Evolutionary conservation across 2,329 filamentous ascomycete species (phyloP).

Genomic region (Fusarium paranaense): DNA sequence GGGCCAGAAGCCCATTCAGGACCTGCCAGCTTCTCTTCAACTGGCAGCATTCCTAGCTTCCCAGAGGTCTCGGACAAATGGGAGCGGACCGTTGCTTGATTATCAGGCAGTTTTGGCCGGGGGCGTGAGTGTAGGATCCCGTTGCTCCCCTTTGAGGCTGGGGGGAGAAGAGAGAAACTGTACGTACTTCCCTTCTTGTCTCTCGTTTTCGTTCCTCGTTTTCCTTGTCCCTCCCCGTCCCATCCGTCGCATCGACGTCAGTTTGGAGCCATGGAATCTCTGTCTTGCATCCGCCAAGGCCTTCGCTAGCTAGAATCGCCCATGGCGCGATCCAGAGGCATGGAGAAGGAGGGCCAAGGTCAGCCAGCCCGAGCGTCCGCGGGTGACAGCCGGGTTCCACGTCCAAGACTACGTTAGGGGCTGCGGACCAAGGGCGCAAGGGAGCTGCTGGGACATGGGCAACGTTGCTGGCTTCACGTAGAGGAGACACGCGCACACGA

Average conservation of each 20-base stretch:
- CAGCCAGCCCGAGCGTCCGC: neutral
- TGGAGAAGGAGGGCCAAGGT: neutral
- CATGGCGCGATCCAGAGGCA: neutral
- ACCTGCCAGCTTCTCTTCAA: neutral
- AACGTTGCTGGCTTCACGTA: neutral
- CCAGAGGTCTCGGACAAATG: slow-evolving; percentile 1
- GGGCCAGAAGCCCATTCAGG: neutral
- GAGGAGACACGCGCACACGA: neutral
- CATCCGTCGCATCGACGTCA: neutral
- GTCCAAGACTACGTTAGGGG: neutral
- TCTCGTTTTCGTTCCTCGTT: neutral
- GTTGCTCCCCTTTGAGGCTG: neutral
- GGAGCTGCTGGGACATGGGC: neutral
- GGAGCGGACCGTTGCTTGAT: neutral
- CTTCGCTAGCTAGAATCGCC: neutral
- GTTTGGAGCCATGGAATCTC: neutral
- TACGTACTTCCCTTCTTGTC: neutral
- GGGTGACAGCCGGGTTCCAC: neutral
- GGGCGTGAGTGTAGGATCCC: neutral
- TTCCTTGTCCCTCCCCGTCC: neutral
- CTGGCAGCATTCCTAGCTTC: neutral
- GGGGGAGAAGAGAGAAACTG: neutral
- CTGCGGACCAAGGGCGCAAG: neutral
- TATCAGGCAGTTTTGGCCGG: neutral
- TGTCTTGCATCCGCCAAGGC: slow-evolving; percentile 3